phyloP scores from a whole-genome alignment of 495 filamentous ascomycete species.

The Barbatosphaeria neglecta region DNA sequence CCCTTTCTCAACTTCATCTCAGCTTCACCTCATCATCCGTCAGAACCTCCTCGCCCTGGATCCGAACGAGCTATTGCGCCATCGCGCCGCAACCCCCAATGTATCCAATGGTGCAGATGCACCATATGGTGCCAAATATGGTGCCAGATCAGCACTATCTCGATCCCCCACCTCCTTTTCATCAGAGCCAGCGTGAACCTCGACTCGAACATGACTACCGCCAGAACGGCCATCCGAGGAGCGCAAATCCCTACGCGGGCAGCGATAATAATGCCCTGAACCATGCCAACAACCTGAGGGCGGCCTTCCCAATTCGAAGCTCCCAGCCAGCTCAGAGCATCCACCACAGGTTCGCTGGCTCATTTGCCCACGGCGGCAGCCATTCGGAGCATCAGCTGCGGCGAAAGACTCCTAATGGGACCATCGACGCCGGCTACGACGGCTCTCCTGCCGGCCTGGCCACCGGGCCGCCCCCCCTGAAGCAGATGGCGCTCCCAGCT shows the following conservation, averaged over 20 bases:
- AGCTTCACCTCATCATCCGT: too few species aligned
- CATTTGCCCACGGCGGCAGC: slow-evolving; percentile 22
- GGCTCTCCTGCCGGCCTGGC: slow-evolving; percentile 66
- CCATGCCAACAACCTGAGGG: slow-evolving; percentile 15
- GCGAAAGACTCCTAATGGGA: slow-evolving; percentile 89
- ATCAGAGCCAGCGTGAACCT: slow-evolving; percentile 17
- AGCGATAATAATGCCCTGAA: too few species aligned
- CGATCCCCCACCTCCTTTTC: slow-evolving; percentile 19
- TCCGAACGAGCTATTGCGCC: neutral
- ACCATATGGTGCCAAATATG: slow-evolving; percentile 34
- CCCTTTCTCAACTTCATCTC: too few species aligned
- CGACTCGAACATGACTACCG: slow-evolving; percentile 17
- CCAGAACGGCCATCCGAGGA: slow-evolving; percentile 8
- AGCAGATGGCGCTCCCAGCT: slow-evolving; percentile 71
- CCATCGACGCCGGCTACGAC: slow-evolving; percentile 88
- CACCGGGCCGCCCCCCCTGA: slow-evolving; percentile 64
- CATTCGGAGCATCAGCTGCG: slow-evolving; percentile 65
- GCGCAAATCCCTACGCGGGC: slow-evolving; percentile 7
- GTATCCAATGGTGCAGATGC: slow-evolving; percentile 34
- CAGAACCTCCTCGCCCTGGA: neutral
- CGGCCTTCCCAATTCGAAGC: slow-evolving; percentile 25
- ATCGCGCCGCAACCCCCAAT: slow-evolving; percentile 13
- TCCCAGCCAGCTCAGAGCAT: slow-evolving; percentile 18
- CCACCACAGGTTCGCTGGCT: slow-evolving; percentile 18
- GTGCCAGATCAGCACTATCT: slow-evolving; percentile 21